phyloP scores from a whole-genome alignment of 2,329 filamentous ascomycete species.

The Phyllosticta citribraziliensis region DNA sequence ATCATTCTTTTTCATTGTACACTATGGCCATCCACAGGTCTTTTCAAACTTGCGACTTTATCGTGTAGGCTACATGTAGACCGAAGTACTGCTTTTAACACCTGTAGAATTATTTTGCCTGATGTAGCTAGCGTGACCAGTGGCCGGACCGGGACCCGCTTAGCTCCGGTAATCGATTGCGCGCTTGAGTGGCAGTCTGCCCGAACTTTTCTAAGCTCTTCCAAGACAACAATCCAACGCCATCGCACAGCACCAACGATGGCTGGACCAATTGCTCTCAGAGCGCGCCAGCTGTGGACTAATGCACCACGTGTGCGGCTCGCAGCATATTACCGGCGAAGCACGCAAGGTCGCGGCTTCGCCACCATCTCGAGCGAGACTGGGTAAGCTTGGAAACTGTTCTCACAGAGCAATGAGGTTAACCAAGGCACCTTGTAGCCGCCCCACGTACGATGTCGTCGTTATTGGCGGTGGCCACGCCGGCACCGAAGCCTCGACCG shows the following conservation, averaged over 20 bases:
- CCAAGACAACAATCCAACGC: neutral
- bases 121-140: no score
- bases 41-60: no score
- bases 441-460: constrained; percentile 68
- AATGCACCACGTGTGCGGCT: constrained; percentile 39
- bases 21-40: no score
- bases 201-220: neutral
- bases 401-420: neutral
- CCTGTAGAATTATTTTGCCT: no score
- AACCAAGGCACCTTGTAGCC: neutral
- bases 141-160: neutral
- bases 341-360: constrained; percentile 25
- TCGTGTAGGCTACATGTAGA: no score
- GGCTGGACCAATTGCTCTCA: constrained; percentile 9
- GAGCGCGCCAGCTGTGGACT: constrained; percentile 35
- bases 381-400: constrained; percentile 16
- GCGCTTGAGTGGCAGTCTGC: neutral
- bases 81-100: no score
- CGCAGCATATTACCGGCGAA: constrained; percentile 16
- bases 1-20: no score
- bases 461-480: constrained; percentile 95
- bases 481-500: constrained; percentile 85
- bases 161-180: neutral
- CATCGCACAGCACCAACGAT: neutral
- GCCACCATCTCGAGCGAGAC: constrained; percentile 35